Evolutionary conservation across 192 early-diverging fungal genomes (phyloP).

Genomic region (Dissophora globulifera): DNA sequence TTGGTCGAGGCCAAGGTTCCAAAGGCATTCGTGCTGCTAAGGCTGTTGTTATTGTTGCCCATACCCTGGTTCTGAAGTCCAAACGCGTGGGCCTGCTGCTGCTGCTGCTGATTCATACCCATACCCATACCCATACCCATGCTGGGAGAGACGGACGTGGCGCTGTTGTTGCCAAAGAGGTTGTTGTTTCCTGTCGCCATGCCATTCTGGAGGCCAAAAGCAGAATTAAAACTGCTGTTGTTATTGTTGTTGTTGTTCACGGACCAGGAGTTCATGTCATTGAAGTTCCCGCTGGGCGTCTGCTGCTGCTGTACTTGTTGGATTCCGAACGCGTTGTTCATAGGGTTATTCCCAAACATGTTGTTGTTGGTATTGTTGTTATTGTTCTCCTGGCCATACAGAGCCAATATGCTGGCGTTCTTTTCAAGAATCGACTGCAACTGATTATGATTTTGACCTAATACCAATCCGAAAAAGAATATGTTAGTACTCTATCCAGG

Average conservation of each 20-base stretch:
- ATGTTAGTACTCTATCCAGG: too few species aligned
- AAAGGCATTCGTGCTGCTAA: conserved; percentile 23
- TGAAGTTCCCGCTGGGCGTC: conserved; percentile 11
- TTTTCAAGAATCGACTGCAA: conserved; percentile 48
- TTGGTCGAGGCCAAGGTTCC: neutral
- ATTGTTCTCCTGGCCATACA: conserved; percentile 16
- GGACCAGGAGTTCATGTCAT: conserved; percentile 35
- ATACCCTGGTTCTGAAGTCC: conserved; percentile 4
- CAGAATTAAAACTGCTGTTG: conserved; percentile 24
- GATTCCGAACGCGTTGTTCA: conserved; percentile 34
- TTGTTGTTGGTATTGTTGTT: conserved; percentile 20
- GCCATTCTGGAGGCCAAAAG: conserved; percentile 27
- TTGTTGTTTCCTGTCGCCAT: conserved; percentile 33
- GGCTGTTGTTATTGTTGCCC: neutral
- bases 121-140: conserved; percentile 29
- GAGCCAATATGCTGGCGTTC: conserved; percentile 39
- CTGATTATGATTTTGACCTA: conserved; percentile 51
- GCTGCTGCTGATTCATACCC: conserved; percentile 10
- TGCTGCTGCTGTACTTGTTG: conserved; percentile 22
- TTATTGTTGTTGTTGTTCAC: conserved; percentile 38
- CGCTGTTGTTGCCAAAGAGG: conserved; percentile 28
- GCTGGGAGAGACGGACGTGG: neutral
- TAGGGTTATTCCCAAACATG: conserved; percentile 20
- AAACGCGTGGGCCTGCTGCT: conserved; percentile 14
- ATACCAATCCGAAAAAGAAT: too few species aligned